phyloP scores from a whole-genome alignment of 768 basidiomycete species.

The Tephrocybe sp. region DNA sequence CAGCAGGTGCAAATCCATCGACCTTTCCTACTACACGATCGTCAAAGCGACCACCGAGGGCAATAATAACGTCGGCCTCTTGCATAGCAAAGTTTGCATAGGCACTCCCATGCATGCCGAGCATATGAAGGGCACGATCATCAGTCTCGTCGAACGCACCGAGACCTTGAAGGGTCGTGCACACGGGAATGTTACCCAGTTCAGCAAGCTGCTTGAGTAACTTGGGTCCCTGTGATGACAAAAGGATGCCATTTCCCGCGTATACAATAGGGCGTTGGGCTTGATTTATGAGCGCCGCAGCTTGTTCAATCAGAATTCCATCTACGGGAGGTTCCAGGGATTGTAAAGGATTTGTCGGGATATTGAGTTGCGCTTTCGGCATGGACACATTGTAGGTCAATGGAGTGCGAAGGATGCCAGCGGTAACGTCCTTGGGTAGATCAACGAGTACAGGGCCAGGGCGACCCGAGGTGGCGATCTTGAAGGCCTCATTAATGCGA shows the following conservation, averaged over 20 bases:
- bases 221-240: constrained; percentile 75
- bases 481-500: constrained; percentile 98
- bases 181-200: constrained; percentile 93
- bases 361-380: constrained; percentile 69
- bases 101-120: constrained; percentile 97
- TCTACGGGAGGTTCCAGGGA: constrained; percentile 59
- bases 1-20: constrained; percentile 86
- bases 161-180: constrained; percentile 93
- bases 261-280: constrained; percentile 91
- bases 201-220: constrained; percentile 77
- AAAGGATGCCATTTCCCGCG: constrained; percentile 87
- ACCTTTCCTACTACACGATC: constrained; percentile 96
- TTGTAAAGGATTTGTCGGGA: constrained; percentile 73
- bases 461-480: constrained; percentile 96
- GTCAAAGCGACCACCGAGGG: constrained; percentile 94
- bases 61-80: constrained; percentile 95
- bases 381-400: constrained; percentile 85
- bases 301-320: constrained; percentile 66
- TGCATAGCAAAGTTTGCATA: constrained; percentile 99
- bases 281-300: constrained; percentile 88
- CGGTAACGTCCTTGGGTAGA: constrained; percentile 96
- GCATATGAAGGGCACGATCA: constrained; percentile 88
- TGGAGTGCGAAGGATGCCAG: constrained; percentile 81
- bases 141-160: constrained; percentile 93
- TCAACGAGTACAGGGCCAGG: constrained; percentile 98